A percentile compares a stretch with the other conserved stretches of the same genome.
Conservation (phyloP, 2,329 filamentous ascomycete species). For the Ophiostoma angusticollis region DNA sequence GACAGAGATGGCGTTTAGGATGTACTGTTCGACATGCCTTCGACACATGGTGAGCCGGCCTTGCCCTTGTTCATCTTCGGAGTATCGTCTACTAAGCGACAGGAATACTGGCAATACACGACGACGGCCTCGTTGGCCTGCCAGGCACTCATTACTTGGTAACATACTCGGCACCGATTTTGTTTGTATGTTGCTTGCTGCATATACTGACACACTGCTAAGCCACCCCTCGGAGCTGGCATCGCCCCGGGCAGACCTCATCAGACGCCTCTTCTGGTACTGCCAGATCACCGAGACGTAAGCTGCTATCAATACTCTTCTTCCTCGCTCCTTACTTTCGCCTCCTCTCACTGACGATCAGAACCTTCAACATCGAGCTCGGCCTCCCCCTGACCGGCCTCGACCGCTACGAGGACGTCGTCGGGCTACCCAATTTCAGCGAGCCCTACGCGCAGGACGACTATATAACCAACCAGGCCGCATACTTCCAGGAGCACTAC, state of each 20-base stretch:
- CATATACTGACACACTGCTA: neutral
- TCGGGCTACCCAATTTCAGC: slow-evolving; percentile 42
- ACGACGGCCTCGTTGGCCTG: slow-evolving; percentile 43
- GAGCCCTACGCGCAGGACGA: slow-evolving; percentile 34
- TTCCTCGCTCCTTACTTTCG: neutral
- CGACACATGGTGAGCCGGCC: slow-evolving; percentile 30
- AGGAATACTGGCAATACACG: slow-evolving; percentile 50
- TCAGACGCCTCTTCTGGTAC: slow-evolving; percentile 44
- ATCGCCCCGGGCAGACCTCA: slow-evolving; percentile 34
- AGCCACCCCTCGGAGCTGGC: slow-evolving; percentile 32
- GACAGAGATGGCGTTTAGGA: slow-evolving; percentile 24
- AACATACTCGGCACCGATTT: slow-evolving; percentile 3
- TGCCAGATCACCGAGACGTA: slow-evolving; percentile 43
- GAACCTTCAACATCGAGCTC: slow-evolving; percentile 39
- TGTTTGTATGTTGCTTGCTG: neutral
- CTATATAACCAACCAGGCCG: slow-evolving; percentile 33
- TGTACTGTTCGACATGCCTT: slow-evolving; percentile 41
- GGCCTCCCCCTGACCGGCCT: slow-evolving; percentile 44
- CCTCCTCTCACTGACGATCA: neutral
- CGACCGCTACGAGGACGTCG: slow-evolving; percentile 36
- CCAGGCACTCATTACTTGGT: slow-evolving; percentile 43
- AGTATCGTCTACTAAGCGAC: neutral
- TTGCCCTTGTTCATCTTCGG: neutral
- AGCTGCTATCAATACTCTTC: slow-evolving; percentile 10
- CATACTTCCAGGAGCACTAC: slow-evolving; percentile 46